Evolutionary conservation across 2,329 filamentous ascomycete genomes (phyloP).

Genomic region (Fusarium begoniae): DNA sequence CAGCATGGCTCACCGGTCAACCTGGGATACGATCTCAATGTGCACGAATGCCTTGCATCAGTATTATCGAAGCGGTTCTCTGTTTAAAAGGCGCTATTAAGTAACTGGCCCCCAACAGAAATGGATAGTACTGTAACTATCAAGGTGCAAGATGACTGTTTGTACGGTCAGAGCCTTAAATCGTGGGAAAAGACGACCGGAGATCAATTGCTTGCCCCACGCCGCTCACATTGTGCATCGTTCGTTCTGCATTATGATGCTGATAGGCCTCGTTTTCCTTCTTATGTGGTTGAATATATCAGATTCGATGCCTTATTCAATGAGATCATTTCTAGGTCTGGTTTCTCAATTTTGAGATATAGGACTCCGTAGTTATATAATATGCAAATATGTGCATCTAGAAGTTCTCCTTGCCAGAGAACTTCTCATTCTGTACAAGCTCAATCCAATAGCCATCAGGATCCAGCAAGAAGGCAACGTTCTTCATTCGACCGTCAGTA

Average conservation of each 20-base stretch:
- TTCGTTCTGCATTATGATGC: not conserved
- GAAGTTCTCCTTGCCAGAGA: conserved; percentile 64
- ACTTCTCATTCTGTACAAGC: conserved; percentile 79
- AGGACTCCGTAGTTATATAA: not conserved
- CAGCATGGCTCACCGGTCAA: not conserved
- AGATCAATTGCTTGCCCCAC: not conserved
- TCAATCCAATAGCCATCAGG: conserved; percentile 89
- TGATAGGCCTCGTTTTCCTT: not conserved
- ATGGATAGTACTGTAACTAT: not conserved
- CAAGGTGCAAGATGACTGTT: not conserved
- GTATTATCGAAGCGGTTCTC: not conserved
- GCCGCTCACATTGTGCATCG: not conserved
- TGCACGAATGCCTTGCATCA: not conserved
- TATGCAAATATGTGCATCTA: conserved; percentile 41
- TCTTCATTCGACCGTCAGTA: conserved; percentile 92
- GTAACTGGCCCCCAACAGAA: not conserved
- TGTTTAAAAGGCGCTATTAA: not conserved
- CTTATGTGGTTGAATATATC: not conserved
- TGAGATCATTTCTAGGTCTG: too few relatives aligned
- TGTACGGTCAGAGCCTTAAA: not conserved
- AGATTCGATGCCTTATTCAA: not conserved
- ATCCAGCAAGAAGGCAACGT: conserved; percentile 90
- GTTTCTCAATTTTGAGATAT: not conserved
- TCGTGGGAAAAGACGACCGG: not conserved
- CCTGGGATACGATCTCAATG: not conserved